Conservation (phyloP, 2,329 filamentous ascomycete genomes). For the Fusarium scirpi region DNA sequence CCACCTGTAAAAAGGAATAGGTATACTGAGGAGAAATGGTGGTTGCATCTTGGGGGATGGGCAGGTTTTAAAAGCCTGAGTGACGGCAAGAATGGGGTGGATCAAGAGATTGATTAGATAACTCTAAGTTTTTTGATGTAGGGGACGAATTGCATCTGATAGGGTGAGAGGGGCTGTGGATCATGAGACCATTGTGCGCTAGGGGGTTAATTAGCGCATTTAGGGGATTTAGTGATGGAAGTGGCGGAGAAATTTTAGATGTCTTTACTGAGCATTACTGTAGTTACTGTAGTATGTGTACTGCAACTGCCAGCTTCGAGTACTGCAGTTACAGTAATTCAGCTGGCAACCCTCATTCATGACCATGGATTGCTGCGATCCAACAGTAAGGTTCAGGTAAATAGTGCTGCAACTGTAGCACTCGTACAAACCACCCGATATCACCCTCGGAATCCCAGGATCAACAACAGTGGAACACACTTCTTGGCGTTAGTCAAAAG, state of each 20-base stretch:
- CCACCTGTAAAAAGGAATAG: no score
- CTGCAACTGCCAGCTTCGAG: no score
- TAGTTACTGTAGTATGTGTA: no score
- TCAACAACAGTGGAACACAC: slow-evolving; percentile 4
- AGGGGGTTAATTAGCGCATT: slow-evolving; percentile 8
- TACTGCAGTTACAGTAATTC: no score
- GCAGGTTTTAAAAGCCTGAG: slow-evolving; percentile 1
- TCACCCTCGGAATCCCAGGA: slow-evolving; percentile 5
- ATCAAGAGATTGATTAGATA: slow-evolving; percentile 39
- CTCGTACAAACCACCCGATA: background rate
- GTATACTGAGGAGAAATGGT: background rate
- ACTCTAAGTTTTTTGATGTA: slow-evolving; percentile 24
- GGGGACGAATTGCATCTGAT: background rate
- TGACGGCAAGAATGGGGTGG: background rate
- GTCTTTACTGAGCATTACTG: no score
- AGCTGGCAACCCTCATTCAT: no score
- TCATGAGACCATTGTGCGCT: slow-evolving; percentile 7
- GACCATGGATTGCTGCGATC: background rate
- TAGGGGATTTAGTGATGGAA: slow-evolving; percentile 2
- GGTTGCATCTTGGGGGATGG: background rate
- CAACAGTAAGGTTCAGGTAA: background rate
- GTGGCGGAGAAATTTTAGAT: background rate
- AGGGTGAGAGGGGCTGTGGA: background rate
- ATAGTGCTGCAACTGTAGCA: background rate
- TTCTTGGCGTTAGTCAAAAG: slow-evolving; percentile 29